Evolutionary conservation across 495 filamentous ascomycete genomes (phyloP).

Genomic region (Penicillium daleae): DNA sequence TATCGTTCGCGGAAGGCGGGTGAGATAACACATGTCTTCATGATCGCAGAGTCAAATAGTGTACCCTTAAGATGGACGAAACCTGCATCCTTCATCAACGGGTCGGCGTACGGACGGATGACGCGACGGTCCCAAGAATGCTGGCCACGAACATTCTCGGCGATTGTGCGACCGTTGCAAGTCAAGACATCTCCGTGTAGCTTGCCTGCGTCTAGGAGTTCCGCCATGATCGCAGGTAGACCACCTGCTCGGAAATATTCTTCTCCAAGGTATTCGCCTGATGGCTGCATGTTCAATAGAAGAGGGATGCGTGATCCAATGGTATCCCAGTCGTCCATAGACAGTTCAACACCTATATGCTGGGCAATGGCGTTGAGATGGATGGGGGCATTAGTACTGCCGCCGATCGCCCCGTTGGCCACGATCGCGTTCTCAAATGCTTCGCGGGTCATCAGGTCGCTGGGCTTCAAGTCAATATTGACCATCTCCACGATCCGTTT

Average conservation of each 20-base stretch:
- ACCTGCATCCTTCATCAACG: conserved; percentile 52
- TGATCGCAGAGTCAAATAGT: conserved; percentile 58
- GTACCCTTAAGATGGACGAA: conserved; percentile 56
- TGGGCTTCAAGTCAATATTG: conserved; percentile 54
- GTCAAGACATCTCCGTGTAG: conserved; percentile 46
- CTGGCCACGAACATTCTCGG: conserved; percentile 47
- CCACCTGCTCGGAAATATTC: conserved; percentile 59
- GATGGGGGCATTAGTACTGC: conserved; percentile 61
- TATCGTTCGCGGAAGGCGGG: conserved; percentile 50
- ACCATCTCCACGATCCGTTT: conserved; percentile 60
- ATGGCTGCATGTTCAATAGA: conserved; percentile 58
- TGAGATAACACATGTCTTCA: conserved; percentile 61
- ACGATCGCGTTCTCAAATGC: conserved; percentile 61
- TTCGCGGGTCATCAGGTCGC: conserved; percentile 58
- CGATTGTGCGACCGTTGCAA: conserved; percentile 46
- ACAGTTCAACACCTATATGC: conserved; percentile 54
- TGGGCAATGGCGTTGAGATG: conserved; percentile 60
- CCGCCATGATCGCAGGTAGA: conserved; percentile 57
- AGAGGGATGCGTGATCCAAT: conserved; percentile 54
- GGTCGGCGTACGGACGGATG: conserved; percentile 50
- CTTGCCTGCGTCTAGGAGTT: conserved; percentile 52
- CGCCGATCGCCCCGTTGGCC: conserved; percentile 57
- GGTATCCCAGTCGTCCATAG: conserved; percentile 57
- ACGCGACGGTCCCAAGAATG: conserved; percentile 49
- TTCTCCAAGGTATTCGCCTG: conserved; percentile 55